These are phyloP conservation scores for Plectosphaerella cucumerina DNA, from an alignment of 2,329 filamentous ascomycete species.

Conservation along the genomic window DNA sequence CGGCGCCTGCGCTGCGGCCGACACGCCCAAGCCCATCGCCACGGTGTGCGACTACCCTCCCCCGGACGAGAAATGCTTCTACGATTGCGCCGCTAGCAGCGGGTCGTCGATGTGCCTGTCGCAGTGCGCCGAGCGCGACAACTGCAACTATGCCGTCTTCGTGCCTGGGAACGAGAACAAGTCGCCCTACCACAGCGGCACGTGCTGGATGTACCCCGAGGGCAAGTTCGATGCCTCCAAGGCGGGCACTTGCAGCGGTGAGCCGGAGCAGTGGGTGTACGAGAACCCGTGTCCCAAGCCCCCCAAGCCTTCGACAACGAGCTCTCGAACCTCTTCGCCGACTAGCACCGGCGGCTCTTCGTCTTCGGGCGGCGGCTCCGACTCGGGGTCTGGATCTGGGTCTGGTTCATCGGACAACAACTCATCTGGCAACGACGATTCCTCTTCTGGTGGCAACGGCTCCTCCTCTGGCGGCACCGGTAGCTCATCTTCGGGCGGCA, in stretches of 20 bases:
- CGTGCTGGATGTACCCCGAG: conserved; percentile 24
- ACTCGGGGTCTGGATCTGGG: conserved; percentile 9
- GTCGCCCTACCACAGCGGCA: conserved; percentile 18
- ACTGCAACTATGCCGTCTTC: conserved; percentile 22
- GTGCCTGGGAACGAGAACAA: conserved; percentile 13
- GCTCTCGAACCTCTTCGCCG: not conserved
- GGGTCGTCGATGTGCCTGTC: conserved; percentile 19
- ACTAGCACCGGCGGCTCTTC: not conserved
- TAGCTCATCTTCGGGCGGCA: not conserved
- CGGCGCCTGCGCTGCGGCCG: conserved; percentile 20
- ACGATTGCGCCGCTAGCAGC: conserved; percentile 15
- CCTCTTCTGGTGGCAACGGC: not conserved
- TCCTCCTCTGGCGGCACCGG: not conserved
- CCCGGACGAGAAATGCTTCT: conserved; percentile 17
- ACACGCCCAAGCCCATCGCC: conserved; percentile 21
- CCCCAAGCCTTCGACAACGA: not conserved
- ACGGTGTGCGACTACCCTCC: conserved; percentile 23
- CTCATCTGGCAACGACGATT: not conserved
- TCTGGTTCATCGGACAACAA: too few relatives aligned
- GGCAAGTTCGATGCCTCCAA: conserved; percentile 18
- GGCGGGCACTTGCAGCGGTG: conserved; percentile 16
- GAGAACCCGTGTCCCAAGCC: conserved; percentile 23
- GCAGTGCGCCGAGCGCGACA: conserved; percentile 17
- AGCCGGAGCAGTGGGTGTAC: conserved; percentile 23
- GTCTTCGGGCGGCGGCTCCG: conserved; percentile 5